A percentile compares a stretch with the other conserved stretches of the same genome.
Evolutionary conservation across 345 rosid species (phyloP).

Genomic region (Barbarea vulgaris): DNA sequence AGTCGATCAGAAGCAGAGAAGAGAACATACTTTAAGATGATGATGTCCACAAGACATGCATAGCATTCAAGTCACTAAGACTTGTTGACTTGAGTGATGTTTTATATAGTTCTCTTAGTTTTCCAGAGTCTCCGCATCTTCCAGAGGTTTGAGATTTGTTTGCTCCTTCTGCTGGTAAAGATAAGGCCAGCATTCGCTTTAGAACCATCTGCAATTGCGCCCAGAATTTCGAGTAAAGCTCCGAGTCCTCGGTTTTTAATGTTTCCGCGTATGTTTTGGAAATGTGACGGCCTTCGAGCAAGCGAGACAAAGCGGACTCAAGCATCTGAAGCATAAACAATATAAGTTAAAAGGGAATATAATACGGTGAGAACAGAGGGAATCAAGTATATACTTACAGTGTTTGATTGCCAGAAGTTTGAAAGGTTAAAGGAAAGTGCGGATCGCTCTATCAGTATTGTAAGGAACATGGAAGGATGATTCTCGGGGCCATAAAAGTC

Average conservation of each 20-base stretch:
- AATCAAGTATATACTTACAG: constrained; percentile 49
- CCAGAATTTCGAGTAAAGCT: constrained; percentile 67
- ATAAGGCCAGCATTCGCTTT: constrained; percentile 60
- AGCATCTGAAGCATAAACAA: constrained; percentile 57
- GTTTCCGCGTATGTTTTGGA: constrained; percentile 43
- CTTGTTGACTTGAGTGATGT: constrained; percentile 65
- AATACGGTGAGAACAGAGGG: neutral
- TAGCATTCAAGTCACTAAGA: constrained; percentile 53
- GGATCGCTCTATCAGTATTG: constrained; percentile 72
- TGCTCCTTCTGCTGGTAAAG: constrained; percentile 46
- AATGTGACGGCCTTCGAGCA: constrained; percentile 67
- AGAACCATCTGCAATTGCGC: constrained; percentile 67
- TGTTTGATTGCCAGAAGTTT: constrained; percentile 50
- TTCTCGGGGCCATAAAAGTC: constrained; percentile 75
- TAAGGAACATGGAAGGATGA: constrained; percentile 79
- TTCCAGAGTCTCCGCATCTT: constrained; percentile 51
- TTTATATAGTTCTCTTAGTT: constrained; percentile 79
- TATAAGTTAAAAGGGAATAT: neutral
- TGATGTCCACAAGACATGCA: constrained; percentile 72
- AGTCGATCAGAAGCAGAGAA: constrained; percentile 30
- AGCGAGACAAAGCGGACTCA: constrained; percentile 66
- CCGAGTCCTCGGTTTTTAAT: constrained; percentile 46
- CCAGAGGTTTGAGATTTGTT: constrained; percentile 45
- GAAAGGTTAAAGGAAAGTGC: constrained; percentile 64
- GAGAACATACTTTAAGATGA: constrained; percentile 14